phyloP scores from a whole-genome alignment of 768 basidiomycete species.

The Royoungia palumana region DNA sequence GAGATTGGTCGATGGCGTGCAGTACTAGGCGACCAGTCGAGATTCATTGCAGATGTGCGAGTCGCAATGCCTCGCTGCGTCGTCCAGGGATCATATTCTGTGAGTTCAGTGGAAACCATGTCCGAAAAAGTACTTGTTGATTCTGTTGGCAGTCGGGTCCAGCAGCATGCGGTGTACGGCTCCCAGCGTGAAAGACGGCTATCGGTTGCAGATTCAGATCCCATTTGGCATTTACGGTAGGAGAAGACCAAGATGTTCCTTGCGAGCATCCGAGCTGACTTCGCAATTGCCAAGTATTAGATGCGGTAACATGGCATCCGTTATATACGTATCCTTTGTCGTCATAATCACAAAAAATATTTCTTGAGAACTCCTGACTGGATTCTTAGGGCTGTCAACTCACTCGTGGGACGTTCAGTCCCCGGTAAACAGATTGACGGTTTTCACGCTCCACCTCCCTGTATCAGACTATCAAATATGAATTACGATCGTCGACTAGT shows the following conservation, averaged over 20 bases:
- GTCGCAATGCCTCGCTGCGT: neutral
- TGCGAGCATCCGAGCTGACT: conserved; percentile 1
- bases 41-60: conserved; percentile 6
- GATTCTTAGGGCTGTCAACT: conserved; percentile 19
- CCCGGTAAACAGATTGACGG: neutral
- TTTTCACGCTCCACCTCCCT: neutral
- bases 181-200: neutral
- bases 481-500: neutral
- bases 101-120: conserved; percentile 13
- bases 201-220: conserved; percentile 2
- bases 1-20: neutral
- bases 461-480: neutral
- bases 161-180: neutral
- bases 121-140: neutral
- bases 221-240: neutral
- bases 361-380: conserved; percentile 19
- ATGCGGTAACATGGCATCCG: conserved; percentile 11
- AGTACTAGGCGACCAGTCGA: conserved; percentile 7
- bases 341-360: conserved; percentile 15
- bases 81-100: conserved; percentile 13
- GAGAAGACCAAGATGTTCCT: neutral
- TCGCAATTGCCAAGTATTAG: conserved; percentile 6
- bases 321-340: conserved; percentile 22
- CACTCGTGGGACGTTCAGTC: conserved; percentile 15
- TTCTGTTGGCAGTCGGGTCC: neutral